phyloP scores from a whole-genome alignment of 1,284 basidiomycete species.

The Chondrostereum purpureum region DNA sequence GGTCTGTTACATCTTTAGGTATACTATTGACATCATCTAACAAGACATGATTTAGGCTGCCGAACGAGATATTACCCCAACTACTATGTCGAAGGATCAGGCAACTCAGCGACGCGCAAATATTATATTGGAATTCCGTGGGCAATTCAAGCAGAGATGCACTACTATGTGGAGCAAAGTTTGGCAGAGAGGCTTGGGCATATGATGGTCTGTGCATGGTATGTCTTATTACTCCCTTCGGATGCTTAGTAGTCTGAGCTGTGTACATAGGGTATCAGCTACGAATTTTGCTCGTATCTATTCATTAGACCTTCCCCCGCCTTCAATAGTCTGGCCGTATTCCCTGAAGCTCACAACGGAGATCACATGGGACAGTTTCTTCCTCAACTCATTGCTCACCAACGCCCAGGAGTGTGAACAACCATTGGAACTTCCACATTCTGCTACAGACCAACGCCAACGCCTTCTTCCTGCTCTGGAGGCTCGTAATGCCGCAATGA shows the following conservation, averaged over 20 bases:
- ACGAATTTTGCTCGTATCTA: constrained; percentile 2
- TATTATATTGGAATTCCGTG: constrained; percentile 9
- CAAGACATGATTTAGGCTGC: constrained; percentile 7
- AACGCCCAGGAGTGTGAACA: not conserved
- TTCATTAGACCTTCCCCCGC: not conserved
- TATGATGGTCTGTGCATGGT: constrained; percentile 10
- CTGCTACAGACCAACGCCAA: not conserved
- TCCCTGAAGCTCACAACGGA: not conserved
- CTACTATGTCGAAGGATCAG: constrained; percentile 7
- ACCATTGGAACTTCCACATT: not conserved
- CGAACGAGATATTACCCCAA: constrained; percentile 10
- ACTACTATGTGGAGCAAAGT: constrained; percentile 10
- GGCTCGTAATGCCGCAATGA: not conserved
- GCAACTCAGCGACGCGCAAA: not conserved
- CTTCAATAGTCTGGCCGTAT: not conserved
- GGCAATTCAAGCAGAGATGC: constrained; percentile 8
- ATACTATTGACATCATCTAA: not conserved
- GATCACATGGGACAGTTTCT: constrained; percentile 2
- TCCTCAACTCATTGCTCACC: not conserved
- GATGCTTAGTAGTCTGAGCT: not conserved
- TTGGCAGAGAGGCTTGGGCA: constrained; percentile 7
- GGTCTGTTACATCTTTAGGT: not conserved
- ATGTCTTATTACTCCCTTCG: not conserved
- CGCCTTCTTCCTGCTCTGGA: not conserved
- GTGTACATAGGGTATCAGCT: constrained; percentile 1